A percentile compares a stretch with the other conserved stretches of the same genome.
Evolutionary conservation across 257 asterid species (phyloP).

Genomic region (Avicennia marina): DNA sequence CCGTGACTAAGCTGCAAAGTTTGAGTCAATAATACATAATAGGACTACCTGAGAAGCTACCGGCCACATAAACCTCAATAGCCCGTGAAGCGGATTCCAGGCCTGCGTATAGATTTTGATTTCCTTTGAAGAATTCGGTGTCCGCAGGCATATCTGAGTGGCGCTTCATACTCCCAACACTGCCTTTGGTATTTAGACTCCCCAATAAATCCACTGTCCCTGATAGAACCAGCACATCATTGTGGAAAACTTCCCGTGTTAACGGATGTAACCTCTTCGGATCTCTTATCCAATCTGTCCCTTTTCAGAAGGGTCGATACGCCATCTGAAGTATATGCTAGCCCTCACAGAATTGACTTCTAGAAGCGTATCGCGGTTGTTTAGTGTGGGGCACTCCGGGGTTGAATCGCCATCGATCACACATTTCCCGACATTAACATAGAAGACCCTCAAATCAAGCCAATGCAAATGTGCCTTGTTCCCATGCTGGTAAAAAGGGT

Average conservation of each 20-base stretch:
- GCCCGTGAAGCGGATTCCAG: constrained; percentile 32
- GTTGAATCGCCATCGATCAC: constrained; percentile 46
- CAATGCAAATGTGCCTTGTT: constrained; percentile 41
- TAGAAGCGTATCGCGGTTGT: constrained; percentile 50
- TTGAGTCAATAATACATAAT: constrained; percentile 49
- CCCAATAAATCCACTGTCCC: constrained; percentile 40
- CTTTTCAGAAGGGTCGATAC: constrained; percentile 50
- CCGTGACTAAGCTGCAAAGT: constrained; percentile 44
- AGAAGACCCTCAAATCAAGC: constrained; percentile 70
- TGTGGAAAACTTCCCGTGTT: constrained; percentile 62
- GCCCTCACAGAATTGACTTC: constrained; percentile 65
- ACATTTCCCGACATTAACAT: constrained; percentile 61
- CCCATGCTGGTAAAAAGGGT: constrained; percentile 24
- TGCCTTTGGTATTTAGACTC: constrained; percentile 36
- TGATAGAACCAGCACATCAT: constrained; percentile 37
- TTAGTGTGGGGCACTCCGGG: constrained; percentile 49
- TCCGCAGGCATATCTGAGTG: constrained; percentile 31
- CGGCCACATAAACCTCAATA: constrained; percentile 70
- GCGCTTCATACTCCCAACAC: constrained; percentile 51
- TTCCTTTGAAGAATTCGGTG: constrained; percentile 34
- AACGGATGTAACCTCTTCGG: constrained; percentile 62
- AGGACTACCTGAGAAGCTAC: constrained; percentile 57
- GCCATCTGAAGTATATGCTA: constrained; percentile 53
- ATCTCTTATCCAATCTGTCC: constrained; percentile 50
- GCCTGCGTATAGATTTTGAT: constrained; percentile 24